These are phyloP conservation scores for Aschersonia sp. DNA, from an alignment of 2,329 filamentous ascomycete species.

Conservation along the genomic window DNA sequence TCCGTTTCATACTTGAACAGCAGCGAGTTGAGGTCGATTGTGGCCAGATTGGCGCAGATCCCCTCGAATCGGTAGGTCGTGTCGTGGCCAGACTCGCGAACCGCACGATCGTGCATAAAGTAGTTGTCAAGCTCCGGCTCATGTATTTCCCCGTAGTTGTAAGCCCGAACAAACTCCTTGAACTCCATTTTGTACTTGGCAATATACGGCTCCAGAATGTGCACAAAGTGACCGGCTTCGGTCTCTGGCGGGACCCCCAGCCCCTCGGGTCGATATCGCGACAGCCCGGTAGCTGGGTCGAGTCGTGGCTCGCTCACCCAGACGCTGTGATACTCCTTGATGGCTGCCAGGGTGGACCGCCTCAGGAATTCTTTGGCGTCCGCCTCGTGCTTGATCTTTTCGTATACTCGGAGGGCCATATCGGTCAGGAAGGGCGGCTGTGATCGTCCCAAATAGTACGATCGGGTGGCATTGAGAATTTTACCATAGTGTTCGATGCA, in stretches of 20 bases:
- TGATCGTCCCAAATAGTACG: conserved; percentile 87
- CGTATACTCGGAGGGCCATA: conserved; percentile 88
- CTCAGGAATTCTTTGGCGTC: conserved; percentile 70
- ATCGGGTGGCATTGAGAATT: conserved; percentile 90
- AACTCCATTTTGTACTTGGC: conserved; percentile 74
- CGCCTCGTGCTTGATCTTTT: conserved; percentile 78
- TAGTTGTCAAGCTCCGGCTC: conserved; percentile 91
- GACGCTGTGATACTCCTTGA: conserved; percentile 90
- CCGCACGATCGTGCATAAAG: conserved; percentile 88
- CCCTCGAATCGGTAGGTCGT: conserved; percentile 88
- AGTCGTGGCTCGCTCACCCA: conserved; percentile 70
- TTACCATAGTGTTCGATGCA: conserved; percentile 98
- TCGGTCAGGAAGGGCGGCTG: conserved; percentile 96
- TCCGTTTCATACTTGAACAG: conserved; percentile 96
- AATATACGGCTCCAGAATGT: conserved; percentile 68
- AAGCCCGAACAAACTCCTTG: conserved; percentile 72
- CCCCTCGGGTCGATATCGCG: conserved; percentile 72
- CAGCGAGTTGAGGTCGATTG: conserved; percentile 85
- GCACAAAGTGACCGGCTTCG: conserved; percentile 72
- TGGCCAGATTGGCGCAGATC: conserved; percentile 76
- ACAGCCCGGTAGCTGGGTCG: conserved; percentile 65
- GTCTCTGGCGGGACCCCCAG: conserved; percentile 83
- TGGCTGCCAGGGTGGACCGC: conserved; percentile 70
- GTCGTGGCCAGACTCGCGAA: conserved; percentile 92
- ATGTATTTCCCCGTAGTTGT: conserved; percentile 61